phyloP scores from a whole-genome alignment of 768 basidiomycete species.

The Lactarius psammicola region DNA sequence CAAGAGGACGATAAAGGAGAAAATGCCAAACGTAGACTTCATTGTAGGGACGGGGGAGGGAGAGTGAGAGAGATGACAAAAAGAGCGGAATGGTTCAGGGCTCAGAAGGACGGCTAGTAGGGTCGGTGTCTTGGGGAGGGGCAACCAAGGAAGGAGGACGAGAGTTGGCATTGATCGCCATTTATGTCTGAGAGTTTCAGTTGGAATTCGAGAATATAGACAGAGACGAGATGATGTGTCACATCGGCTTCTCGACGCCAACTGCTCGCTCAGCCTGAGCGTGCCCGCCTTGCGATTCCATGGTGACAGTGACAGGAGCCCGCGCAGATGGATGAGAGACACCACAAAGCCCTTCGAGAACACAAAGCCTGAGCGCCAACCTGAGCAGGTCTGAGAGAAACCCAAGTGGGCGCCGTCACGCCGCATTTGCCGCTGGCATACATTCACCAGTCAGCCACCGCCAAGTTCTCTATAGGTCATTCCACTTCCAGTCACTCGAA shows the following conservation, averaged over 20 bases:
- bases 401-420: too few species aligned
- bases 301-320: too few species aligned
- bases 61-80: not conserved
- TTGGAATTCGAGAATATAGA: constrained; percentile 10
- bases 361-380: not conserved
- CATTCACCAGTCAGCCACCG: too few species aligned
- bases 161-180: not conserved
- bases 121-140: constrained; percentile 1
- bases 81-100: constrained; percentile 23
- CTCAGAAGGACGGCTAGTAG: constrained; percentile 7
- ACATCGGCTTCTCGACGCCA: not conserved
- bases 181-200: constrained; percentile 5
- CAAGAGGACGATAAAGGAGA: constrained; percentile 7
- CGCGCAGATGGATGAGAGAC: not conserved
- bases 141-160: constrained; percentile 11
- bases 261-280: too few species aligned
- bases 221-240: not conserved
- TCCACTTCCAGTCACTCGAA: too few species aligned
- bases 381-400: too few species aligned
- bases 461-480: too few species aligned
- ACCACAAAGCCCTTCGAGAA: not conserved
- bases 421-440: too few species aligned
- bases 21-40: constrained; percentile 6
- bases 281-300: too few species aligned
- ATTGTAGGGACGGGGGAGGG: not conserved